phyloP scores from a whole-genome alignment of 2,329 filamentous ascomycete species.

The Penicillium decumbens region DNA sequence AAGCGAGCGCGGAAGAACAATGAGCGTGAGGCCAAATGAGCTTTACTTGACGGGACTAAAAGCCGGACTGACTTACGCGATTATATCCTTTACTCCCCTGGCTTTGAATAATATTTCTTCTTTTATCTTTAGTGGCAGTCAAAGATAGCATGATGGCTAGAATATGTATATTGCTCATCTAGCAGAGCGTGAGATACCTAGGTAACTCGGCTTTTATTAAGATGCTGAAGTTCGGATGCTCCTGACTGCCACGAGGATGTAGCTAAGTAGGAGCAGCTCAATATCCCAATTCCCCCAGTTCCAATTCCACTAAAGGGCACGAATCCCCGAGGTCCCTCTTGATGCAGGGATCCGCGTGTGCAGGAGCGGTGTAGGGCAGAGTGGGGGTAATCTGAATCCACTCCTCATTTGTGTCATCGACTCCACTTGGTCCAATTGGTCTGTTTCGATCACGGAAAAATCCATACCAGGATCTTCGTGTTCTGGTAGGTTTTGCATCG shows the following conservation, averaged over 20 bases:
- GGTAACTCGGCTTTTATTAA: too few species aligned
- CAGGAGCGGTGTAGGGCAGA: neutral
- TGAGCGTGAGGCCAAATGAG: neutral
- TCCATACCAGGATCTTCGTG: neutral
- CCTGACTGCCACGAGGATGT: too few species aligned
- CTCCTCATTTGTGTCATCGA: neutral
- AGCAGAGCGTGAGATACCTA: too few species aligned
- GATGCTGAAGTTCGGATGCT: too few species aligned
- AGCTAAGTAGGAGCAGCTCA: neutral
- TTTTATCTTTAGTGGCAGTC: too few species aligned
- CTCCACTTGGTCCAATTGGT: neutral
- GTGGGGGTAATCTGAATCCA: neutral
- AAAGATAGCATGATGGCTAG: too few species aligned
- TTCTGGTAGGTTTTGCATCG: neutral
- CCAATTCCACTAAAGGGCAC: neutral
- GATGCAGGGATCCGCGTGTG: neutral
- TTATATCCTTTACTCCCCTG: neutral
- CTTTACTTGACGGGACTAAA: neutral
- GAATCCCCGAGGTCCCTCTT: neutral
- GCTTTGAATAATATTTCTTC: neutral
- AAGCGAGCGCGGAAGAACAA: conserved; percentile 12
- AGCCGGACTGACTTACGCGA: neutral
- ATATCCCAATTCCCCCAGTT: neutral
- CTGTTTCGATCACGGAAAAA: neutral
- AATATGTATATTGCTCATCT: too few species aligned